Evolutionary conservation across 495 filamentous ascomycete species (phyloP), one percentile per base, ranked within the genome.

Genomic region (Margaritispora aquatica): DNA sequence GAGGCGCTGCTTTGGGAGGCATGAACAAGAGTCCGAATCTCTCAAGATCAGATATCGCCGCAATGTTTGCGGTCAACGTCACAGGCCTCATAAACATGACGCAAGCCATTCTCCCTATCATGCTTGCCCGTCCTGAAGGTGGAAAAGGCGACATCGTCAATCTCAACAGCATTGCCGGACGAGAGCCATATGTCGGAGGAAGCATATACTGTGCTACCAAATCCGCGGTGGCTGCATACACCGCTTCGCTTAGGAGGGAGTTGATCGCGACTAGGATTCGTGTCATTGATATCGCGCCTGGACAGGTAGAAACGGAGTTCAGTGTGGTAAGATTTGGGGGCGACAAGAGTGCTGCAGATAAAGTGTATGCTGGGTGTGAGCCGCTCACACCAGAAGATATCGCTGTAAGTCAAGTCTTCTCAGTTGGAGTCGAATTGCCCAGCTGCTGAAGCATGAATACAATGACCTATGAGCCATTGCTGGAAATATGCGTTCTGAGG

Each of bases 251-350:
- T 64, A 80, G 94, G 65, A 90, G 87, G 75, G 94, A 98, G 78
- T 80, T 96, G 49, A 86, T 98, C 62, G 80, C 88, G 24, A 88
- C 90, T 4, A 78, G 92, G 47, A 93, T 98, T 51, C 75, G 94
- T 22, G 79, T 98, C 51, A 93, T 97, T 59, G 92, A 94, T 75
- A 78, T 98, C 59, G 94, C 97, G 67, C 94, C 94, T 7, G 94
- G 94, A 41, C 94, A 97, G 74, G 94, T 98, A 49, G 92, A 97
- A 80, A 98, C 94, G 83, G 92, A 98, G 73, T 98, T 98, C 74
- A 94, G 89, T 1, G 77, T 97, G 34, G 92, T 98, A 46, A 82
- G 94, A 48, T 98, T 94, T 69, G 83, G 90, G 58, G 94, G 94
- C 11, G 94, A 98, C 70, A 93, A 95, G 77, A 67, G 77, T 24